These are phyloP conservation scores for Cercospora zeina DNA, from an alignment of 2,329 filamentous ascomycete genomes.

Conservation along the genomic window DNA sequence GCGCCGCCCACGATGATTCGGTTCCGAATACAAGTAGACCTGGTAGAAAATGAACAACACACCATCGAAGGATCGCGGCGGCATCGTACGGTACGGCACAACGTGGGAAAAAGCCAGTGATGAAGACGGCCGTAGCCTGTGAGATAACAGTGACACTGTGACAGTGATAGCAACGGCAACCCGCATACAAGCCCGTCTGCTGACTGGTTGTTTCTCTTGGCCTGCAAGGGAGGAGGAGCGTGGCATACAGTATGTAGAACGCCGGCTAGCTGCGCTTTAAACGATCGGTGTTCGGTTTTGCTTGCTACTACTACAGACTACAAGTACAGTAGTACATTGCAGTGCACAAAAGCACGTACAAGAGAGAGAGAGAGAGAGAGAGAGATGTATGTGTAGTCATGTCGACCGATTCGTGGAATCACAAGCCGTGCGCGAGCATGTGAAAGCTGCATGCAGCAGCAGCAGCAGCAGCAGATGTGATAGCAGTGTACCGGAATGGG, in stretches of 20 bases:
- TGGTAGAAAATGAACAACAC: neutral
- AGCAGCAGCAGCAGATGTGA: neutral
- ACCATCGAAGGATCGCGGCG: neutral
- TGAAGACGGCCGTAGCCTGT: neutral
- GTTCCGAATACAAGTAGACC: neutral
- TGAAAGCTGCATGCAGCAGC: too few species aligned
- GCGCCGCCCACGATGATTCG: neutral
- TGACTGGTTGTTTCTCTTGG: constrained; percentile 3
- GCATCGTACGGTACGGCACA: neutral
- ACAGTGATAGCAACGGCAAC: neutral
- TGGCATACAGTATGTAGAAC: neutral
- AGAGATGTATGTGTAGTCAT: too few species aligned
- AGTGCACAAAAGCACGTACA: too few species aligned
- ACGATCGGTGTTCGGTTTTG: too few species aligned
- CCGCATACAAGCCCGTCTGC: neutral
- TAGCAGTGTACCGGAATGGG: neutral
- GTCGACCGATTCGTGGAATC: neutral
- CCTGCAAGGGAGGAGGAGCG: neutral
- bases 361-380: too few species aligned
- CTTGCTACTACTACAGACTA: too few species aligned
- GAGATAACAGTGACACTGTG: neutral
- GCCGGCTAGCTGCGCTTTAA: neutral
- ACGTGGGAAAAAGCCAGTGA: neutral
- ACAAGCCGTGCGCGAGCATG: neutral
- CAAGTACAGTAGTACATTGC: too few species aligned